Conservation (phyloP, 176 grass and related monocot genomes). For the Puccinellia tenuiflora region DNA sequence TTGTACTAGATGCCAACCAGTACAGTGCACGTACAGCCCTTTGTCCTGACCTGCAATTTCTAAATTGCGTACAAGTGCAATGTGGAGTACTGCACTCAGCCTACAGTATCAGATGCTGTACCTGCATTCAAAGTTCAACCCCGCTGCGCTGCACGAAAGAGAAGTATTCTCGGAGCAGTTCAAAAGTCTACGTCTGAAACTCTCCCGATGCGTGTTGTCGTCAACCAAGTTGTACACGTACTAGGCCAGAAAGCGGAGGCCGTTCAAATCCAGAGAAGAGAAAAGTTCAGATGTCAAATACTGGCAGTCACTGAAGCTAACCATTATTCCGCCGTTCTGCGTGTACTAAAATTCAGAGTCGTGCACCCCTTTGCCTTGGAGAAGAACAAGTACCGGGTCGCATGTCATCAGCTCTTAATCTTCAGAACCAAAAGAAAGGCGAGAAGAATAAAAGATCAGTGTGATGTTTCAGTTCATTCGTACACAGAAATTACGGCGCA, state of each 20-base stretch:
- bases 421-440: background rate
- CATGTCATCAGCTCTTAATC: background rate
- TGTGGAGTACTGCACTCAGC: background rate
- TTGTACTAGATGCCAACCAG: background rate
- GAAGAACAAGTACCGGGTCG: background rate
- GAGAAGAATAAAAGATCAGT: background rate
- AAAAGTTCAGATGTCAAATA: conserved; percentile 12
- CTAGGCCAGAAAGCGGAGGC: background rate
- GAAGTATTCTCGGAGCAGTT: background rate
- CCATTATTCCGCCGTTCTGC: background rate
- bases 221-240: background rate
- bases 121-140: background rate
- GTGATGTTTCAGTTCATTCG: too few relatives aligned
- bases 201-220: background rate
- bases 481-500: too few relatives aligned
- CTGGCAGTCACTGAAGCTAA: background rate
- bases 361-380: background rate
- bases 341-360: background rate
- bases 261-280: background rate
- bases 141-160: background rate
- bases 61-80: background rate
- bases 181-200: background rate
- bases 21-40: background rate
- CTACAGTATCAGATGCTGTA: background rate
- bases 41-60: background rate